Evolutionary conservation across 768 basidiomycete species (phyloP), one percentile per base, ranked within the genome.

Genomic region (Coprinopsis cinerea): DNA sequence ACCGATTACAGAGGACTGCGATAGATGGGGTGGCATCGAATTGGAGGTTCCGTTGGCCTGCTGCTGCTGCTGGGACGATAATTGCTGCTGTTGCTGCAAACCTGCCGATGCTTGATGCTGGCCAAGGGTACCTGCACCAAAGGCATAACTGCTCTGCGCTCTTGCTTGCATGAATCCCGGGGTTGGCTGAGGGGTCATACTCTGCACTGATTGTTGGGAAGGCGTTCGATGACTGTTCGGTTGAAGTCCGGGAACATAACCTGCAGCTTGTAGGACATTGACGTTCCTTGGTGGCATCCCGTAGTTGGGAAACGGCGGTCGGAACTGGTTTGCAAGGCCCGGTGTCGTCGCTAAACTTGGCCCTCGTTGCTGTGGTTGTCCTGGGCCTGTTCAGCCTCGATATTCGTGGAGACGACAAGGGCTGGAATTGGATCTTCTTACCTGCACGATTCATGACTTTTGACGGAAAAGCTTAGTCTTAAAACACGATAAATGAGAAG

Each of bases 301-400:
- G 62, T 81, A 86, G 20, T 60, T 61, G 5, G 78, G 68, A 46
- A 75, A 74, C 50, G 75, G 69, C 44, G 74, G 73, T 60, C 86
- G 81, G 65, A 80, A 88, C 59, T 83, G 85, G 34, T 70, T 78
- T 10, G 77, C 71, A 52, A 86, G 74, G 32, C 69, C 70, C 53
- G 85, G 76, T 52, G 81, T 82, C 25, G 83, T 79, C 9, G 77
- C 76, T 51, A 88, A 77, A 65, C 77, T 85, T 55, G 88, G 85
- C 44, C 87, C 85, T 64, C 87, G 76, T 66, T 88, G 87, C 60
- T 84, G 85, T 47, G 86, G 85, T 77, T 88, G 87, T 61, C 85
- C 85, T 88, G 64, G 53, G 60, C 45, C 48, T 40, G 49, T 43
- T 64, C 55, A 58, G 64, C 52, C 49, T 50, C 48, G 60, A 65